Evolutionary conservation across 352 stramenopile species (phyloP).

Genomic region (Globisporangium cylindrosporum): DNA sequence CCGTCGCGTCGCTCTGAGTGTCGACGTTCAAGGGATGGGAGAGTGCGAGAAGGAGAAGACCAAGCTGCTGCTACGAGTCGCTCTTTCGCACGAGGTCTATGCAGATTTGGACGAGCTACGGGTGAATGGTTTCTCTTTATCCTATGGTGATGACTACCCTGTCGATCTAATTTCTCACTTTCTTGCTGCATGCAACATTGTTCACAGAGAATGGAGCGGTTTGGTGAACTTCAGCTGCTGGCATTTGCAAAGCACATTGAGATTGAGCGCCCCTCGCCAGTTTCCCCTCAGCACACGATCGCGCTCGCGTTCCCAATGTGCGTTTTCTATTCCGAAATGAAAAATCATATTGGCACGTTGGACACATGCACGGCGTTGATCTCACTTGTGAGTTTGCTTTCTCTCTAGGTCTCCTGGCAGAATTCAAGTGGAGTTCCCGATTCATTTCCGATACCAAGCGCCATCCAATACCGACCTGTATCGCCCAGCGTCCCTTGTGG

Average conservation of each 20-base stretch:
- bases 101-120: conserved; percentile 57
- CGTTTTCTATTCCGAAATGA: conserved; percentile 9
- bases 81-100: conserved; percentile 41
- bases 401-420: conserved; percentile 16
- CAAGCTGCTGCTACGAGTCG: conserved; percentile 33
- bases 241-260: conserved; percentile 61
- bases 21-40: conserved; percentile 19
- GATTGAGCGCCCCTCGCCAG: conserved; percentile 51
- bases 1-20: conserved; percentile 32
- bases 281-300: conserved; percentile 54
- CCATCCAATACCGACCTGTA: conserved; percentile 38
- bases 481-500: conserved; percentile 33
- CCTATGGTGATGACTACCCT: background rate
- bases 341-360: background rate
- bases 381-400: background rate
- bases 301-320: conserved; percentile 43
- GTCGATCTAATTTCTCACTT: background rate
- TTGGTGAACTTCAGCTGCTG: conserved; percentile 37
- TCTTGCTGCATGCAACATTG: background rate
- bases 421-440: conserved; percentile 40
- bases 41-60: conserved; percentile 4
- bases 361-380: background rate
- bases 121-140: conserved; percentile 14
- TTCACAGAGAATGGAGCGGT: conserved; percentile 52
- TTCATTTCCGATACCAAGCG: conserved; percentile 65